phyloP scores from a whole-genome alignment of 148 eudicot genomes.

The Salicornia ramosissima region DNA sequence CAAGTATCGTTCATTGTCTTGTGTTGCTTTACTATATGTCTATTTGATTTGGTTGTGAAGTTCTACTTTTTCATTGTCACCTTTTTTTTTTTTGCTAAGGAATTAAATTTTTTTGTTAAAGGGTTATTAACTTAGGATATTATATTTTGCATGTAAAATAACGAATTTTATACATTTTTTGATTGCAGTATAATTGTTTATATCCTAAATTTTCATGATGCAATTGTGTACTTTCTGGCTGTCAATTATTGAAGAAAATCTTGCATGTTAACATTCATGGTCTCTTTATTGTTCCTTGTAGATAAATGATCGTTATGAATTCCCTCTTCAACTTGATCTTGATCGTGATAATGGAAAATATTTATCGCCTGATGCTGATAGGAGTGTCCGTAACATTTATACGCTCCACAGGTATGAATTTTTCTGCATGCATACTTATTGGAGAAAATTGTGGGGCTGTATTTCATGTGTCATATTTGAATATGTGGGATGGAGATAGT shows the following conservation, averaged over 20 bases:
- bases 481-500: no score
- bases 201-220: background rate
- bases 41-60: background rate
- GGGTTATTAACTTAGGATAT: background rate
- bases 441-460: background rate
- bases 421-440: background rate
- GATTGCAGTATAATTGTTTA: background rate
- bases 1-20: background rate
- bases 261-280: background rate
- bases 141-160: background rate
- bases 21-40: background rate
- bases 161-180: background rate
- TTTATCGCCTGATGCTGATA: constrained; percentile 86
- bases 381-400: constrained; percentile 75
- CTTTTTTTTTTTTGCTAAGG: background rate
- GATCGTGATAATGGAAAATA: constrained; percentile 87
- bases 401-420: constrained; percentile 77
- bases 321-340: constrained; percentile 90
- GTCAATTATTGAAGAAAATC: background rate
- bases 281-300: constrained; percentile 18
- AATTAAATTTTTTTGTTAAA: background rate
- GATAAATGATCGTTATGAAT: constrained; percentile 97
- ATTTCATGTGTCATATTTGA: background rate
- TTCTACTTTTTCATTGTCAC: background rate
- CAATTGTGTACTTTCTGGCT: background rate